phyloP scores from a whole-genome alignment of 2,329 filamentous ascomycete genomes.

The Hymenoscyphus scutula region DNA sequence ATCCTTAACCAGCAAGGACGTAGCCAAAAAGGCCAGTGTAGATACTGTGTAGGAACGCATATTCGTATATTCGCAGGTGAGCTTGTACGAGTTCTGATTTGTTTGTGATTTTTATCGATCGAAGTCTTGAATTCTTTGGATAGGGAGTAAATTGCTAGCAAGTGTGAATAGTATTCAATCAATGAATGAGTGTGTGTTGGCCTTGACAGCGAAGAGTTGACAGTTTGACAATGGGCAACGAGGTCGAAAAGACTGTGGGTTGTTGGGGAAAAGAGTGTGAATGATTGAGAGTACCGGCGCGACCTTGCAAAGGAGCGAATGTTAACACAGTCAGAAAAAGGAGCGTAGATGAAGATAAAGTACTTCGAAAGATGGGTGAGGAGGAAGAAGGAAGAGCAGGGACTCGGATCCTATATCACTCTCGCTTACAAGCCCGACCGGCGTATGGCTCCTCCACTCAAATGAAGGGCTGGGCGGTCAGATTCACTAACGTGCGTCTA shows the following conservation, averaged over 20 bases:
- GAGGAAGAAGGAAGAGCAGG: constrained; percentile 9
- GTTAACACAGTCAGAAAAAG: constrained; percentile 9
- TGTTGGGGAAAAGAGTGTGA: constrained; percentile 15
- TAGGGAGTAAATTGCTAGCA: background rate
- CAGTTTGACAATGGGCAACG: constrained; percentile 4
- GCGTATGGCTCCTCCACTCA: constrained; percentile 1
- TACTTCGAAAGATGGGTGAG: constrained; percentile 10
- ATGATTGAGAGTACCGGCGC: constrained; percentile 13
- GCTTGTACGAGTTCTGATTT: background rate
- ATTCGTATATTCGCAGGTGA: constrained; percentile 7
- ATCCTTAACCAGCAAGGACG: constrained; percentile 35
- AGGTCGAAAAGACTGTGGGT: constrained; percentile 1
- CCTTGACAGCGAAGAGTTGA: background rate
- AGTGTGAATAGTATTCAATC: constrained; percentile 25
- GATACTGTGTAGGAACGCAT: constrained; percentile 32
- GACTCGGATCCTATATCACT: background rate
- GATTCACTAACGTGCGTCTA: background rate
- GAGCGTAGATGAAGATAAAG: constrained; percentile 9
- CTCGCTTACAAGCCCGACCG: background rate
- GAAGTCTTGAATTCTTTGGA: background rate
- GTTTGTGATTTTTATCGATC: background rate
- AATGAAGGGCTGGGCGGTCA: background rate
- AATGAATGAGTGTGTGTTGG: constrained; percentile 22
- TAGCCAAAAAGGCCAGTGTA: constrained; percentile 30
- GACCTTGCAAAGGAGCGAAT: constrained; percentile 18